Base-by-base conservation (phyloP, 192 early-diverging fungal genomes). In the Coemansia sp. region DNA sequence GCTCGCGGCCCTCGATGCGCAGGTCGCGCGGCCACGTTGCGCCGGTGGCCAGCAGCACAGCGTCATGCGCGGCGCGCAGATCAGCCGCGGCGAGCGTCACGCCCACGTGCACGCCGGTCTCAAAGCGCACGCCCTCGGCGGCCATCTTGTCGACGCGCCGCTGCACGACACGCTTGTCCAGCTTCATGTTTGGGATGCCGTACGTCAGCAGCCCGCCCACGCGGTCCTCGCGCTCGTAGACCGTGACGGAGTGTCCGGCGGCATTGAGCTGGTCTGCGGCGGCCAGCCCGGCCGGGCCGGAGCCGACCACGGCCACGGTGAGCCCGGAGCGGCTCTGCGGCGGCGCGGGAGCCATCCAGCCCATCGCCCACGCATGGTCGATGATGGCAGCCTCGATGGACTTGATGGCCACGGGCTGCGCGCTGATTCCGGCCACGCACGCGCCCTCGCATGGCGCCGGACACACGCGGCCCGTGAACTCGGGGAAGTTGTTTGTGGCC, bases 151-250 rank as follows among this genome's bases (percentile, higher is more conserved):
- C 93, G 55, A 97, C 84, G 49, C 97, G 91, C 43, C 97, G 85
- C 72, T 94, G 92, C 28, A 97, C 94, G 64, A 96, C 73, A 43
- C 84, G 83, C 85, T 99, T 99, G 83, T 99, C 97, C 30, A 99
- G 88, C 85, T 99, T 99, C 97, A 99, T 99, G 84, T 99, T 99
- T 45, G 97, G 97, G 55, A 99, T 99, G 62, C 97, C 97, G 77
- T 99, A 99, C 84, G 95, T 93, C 58, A 99, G 84, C 49, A 99
- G 76, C 46, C 97, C 97, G 67, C 97, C 97, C 57, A 92, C 85
- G 38, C 93, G 89, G 60, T 99, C 97, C 60, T 97, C 94, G 60
- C 97, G 90, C 73, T 99, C 97, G 64, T 93, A 99, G 49, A 99
- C 94, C 6, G 92, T 95, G 23, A 99, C 95, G 5, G 47, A 50